phyloP scores from a whole-genome alignment of 768 basidiomycete genomes.

The Leccinum arenicola region DNA sequence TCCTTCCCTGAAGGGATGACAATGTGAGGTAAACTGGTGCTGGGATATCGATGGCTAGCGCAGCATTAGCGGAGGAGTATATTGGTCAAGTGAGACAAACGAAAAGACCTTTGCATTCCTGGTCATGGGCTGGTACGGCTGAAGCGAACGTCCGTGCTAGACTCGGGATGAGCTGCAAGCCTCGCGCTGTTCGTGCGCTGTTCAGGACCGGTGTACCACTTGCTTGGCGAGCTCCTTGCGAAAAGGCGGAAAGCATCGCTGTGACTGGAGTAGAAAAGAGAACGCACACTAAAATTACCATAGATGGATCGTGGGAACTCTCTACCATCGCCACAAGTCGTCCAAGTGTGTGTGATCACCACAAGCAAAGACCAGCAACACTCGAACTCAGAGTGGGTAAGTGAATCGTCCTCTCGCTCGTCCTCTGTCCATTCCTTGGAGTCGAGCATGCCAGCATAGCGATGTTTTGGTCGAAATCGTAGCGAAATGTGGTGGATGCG shows the following conservation, averaged over 20 bases:
- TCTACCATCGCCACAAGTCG: background rate
- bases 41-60: slow-evolving; percentile 36
- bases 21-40: slow-evolving; percentile 61
- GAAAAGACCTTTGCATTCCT: slow-evolving; percentile 19
- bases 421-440: background rate
- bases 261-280: background rate
- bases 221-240: slow-evolving; percentile 15
- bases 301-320: slow-evolving; percentile 27
- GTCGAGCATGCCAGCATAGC: background rate
- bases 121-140: slow-evolving; percentile 4
- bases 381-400: slow-evolving; percentile 38
- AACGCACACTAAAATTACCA: slow-evolving; percentile 10
- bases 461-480: slow-evolving; percentile 20
- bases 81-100: slow-evolving; percentile 3
- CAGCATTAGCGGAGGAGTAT: slow-evolving; percentile 4
- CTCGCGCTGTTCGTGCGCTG: background rate
- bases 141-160: slow-evolving; percentile 14
- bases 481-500: slow-evolving; percentile 40
- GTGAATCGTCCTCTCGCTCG: slow-evolving; percentile 21
- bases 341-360: background rate
- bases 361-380: slow-evolving; percentile 21
- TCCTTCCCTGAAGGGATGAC: slow-evolving; percentile 49
- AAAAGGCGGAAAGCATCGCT: slow-evolving; percentile 20
- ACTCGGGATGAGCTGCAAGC: background rate
- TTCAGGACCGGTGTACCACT: background rate